phyloP scores from a whole-genome alignment of 305 asterid genomes.

The Ilex paraguariensis region DNA sequence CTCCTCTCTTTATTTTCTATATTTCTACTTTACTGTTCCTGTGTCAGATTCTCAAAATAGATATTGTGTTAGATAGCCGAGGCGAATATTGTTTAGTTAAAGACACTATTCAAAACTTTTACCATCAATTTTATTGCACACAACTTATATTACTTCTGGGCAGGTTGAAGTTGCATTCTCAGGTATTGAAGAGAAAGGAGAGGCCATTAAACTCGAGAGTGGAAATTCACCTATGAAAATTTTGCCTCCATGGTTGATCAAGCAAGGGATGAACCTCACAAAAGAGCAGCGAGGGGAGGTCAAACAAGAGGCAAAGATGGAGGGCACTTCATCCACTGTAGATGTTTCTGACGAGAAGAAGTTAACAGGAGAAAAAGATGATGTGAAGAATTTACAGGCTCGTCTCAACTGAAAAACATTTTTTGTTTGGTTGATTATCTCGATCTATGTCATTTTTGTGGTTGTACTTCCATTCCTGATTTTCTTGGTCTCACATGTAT shows the following conservation, averaged over 20 bases:
- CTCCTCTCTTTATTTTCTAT: too few relatives aligned
- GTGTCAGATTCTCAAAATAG: too few relatives aligned
- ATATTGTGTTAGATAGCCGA: too few relatives aligned
- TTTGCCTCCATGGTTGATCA: slow-evolving; percentile 98
- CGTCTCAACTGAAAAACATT: neutral
- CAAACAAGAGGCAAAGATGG: slow-evolving; percentile 42
- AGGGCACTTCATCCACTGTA: slow-evolving; percentile 26
- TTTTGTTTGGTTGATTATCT: neutral
- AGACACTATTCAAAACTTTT: too few relatives aligned
- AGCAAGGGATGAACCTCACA: slow-evolving; percentile 85
- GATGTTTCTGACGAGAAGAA: slow-evolving; percentile 58
- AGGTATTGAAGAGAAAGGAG: slow-evolving; percentile 74
- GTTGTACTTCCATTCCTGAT: neutral
- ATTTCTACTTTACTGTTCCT: too few relatives aligned
- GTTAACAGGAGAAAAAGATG: slow-evolving; percentile 32
- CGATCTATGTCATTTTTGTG: neutral
- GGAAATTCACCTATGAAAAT: slow-evolving; percentile 56
- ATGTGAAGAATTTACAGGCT: slow-evolving; percentile 62
- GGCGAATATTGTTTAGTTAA: too few relatives aligned
- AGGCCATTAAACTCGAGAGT: slow-evolving; percentile 41
- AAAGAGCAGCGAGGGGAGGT: slow-evolving; percentile 86
- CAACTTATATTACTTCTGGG: slow-evolving; percentile 20
- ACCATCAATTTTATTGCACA: neutral
- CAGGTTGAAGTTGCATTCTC: slow-evolving; percentile 89
- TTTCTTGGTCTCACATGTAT: neutral